Base-by-base conservation (phyloP, 2,329 filamentous ascomycete genomes). In the Chaetomium olivaceum region DNA sequence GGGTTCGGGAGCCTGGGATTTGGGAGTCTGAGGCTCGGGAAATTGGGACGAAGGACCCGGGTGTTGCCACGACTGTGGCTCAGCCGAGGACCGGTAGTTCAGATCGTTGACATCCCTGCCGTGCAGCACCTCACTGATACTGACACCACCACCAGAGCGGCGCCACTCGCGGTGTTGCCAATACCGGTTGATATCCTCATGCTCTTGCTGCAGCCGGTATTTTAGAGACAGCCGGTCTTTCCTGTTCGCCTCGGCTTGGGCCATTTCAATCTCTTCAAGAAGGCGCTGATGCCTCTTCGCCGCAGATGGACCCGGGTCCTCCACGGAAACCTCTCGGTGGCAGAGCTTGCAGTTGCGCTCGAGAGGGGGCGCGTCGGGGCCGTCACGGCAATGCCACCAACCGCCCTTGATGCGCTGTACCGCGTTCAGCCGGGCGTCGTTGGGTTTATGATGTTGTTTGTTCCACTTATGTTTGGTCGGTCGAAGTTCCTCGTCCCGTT, bases 341-440 rank as follows among this genome's bases (percentile, higher is more conserved):
- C 69, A 70, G 0, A 46, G 39, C 23, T 29, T 48, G 58, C 69
- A 71, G 0, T 14, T n/a, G 58, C 29, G 57, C 52, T 71, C 68
- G 1, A 64, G 58, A 12, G 11, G 11, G 5, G 68, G 31, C 2
- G 69, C 68, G 1, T 65, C 67, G 4, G 56, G 57, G 8, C 62
- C 68, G 29, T 48, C 62, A 43, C 69, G 69, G 43, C 69, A 71
- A 3, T 27, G 27, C 70, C 70, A 71, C 68, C 68, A 71, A 0
- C 70, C 70, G 4, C 70, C 70, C 1, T 23, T 14, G 8, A 23
- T 19, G 27, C 63, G 67, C 51, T 62, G 65, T 7, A 54, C 27
- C 1, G 16, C 2, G 12, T 39, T 62, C 9, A 67, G 63, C 70
- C 70, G 70, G 43, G 11, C 52, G 0, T 11, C 29, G 23, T 65